A percentile compares a stretch with the other conserved stretches of the same genome.
phyloP scores from a whole-genome alignment of 2,329 filamentous ascomycete species.

The Fusarium sambucinum region DNA sequence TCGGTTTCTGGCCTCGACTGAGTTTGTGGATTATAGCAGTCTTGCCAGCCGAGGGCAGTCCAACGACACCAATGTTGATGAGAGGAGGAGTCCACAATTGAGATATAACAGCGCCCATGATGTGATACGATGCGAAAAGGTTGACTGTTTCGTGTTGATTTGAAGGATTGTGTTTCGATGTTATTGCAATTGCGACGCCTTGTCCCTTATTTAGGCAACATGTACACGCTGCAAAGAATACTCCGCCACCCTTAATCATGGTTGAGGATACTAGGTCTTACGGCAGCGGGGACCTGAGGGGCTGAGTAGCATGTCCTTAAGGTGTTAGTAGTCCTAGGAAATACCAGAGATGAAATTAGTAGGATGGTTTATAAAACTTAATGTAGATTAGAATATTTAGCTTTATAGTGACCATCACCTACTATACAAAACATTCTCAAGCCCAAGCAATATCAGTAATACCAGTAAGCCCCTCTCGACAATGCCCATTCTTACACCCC shows the following conservation, averaged over 20 bases:
- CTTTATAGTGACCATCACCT: too few relatives aligned
- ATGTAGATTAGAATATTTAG: not conserved
- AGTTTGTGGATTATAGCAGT: not conserved
- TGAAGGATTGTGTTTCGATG: rapidly evolving
- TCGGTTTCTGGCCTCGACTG: not conserved
- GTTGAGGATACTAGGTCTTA: not conserved
- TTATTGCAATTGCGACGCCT: not conserved
- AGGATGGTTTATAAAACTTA: not conserved
- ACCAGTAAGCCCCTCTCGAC: constrained; percentile 6
- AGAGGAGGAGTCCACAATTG: not conserved
- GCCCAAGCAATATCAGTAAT: not conserved
- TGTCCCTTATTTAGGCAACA: not conserved
- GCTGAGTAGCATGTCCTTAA: not conserved
- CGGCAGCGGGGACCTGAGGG: not conserved
- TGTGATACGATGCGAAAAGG: too few relatives aligned
- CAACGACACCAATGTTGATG: not conserved
- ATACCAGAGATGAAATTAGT: not conserved
- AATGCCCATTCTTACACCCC: constrained; percentile 53
- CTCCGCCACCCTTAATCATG: not conserved
- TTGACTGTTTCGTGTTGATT: not conserved
- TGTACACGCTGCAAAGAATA: not conserved
- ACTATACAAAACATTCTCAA: not conserved
- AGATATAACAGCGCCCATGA: constrained; percentile 10
- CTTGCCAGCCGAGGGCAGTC: constrained; percentile 1
- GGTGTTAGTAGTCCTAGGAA: not conserved